A percentile compares a stretch with the other conserved stretches of the same genome.
Evolutionary conservation across 2,329 filamentous ascomycete genomes (phyloP).

Genomic region (Phialocephala sp.): DNA sequence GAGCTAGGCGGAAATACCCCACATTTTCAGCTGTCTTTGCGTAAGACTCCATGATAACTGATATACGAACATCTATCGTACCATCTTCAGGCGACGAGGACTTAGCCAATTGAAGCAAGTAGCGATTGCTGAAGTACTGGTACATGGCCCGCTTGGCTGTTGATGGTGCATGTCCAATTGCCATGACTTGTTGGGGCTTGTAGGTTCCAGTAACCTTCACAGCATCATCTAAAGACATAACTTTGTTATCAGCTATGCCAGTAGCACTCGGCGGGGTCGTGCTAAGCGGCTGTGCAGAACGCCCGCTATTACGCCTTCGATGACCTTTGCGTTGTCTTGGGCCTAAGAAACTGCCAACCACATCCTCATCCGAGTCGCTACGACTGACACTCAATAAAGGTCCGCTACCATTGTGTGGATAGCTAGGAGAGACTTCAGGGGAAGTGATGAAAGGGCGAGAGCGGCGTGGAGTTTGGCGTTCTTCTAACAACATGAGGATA

Average conservation of each 20-base stretch:
- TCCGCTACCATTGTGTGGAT: slow-evolving; percentile 51
- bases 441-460: slow-evolving; percentile 46
- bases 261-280: slow-evolving; percentile 55
- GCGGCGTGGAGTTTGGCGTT: slow-evolving; percentile 54
- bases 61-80: slow-evolving; percentile 48
- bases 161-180: slow-evolving; percentile 61
- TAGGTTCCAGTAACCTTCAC: slow-evolving; percentile 63
- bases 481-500: slow-evolving; percentile 65
- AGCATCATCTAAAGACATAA: slow-evolving; percentile 61
- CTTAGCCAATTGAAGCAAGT: slow-evolving; percentile 56
- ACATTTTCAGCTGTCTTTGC: slow-evolving; percentile 62
- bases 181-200: slow-evolving; percentile 66
- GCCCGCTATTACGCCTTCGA: slow-evolving; percentile 51
- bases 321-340: slow-evolving; percentile 49
- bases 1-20: slow-evolving; percentile 63
- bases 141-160: slow-evolving; percentile 58
- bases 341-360: slow-evolving; percentile 63
- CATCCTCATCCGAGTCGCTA: slow-evolving; percentile 71
- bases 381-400: slow-evolving; percentile 61
- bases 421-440: slow-evolving; percentile 34
- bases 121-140: slow-evolving; percentile 60
- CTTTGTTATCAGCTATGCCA: slow-evolving; percentile 47
- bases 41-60: slow-evolving; percentile 59
- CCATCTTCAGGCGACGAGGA: slow-evolving; percentile 6
- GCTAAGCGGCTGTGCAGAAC: slow-evolving; percentile 53